A percentile compares a stretch with the other conserved stretches of the same genome.
Conservation (phyloP, 2,329 filamentous ascomycete species). For the Cercospora sp. region DNA sequence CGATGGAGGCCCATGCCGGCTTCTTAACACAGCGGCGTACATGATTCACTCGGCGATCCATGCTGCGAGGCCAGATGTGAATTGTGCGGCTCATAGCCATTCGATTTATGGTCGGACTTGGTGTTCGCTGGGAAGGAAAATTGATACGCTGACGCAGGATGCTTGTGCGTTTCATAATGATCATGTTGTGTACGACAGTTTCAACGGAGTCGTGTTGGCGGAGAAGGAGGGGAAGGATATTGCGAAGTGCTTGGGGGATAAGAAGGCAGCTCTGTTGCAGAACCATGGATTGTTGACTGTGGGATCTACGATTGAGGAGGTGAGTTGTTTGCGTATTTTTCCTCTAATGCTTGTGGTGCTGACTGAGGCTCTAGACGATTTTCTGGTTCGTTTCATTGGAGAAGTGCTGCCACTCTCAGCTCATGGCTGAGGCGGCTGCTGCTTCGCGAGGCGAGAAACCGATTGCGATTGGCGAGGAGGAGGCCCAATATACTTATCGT, state of each 20-base stretch:
- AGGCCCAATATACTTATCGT: conserved; percentile 68
- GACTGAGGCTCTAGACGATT: conserved; percentile 13
- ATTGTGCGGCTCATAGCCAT: conserved; percentile 50
- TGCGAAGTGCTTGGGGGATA: conserved; percentile 43
- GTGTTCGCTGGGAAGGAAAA: conserved; percentile 45
- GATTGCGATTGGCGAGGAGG: conserved; percentile 66
- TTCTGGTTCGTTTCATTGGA: conserved; percentile 48
- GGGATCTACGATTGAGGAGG: conserved; percentile 45
- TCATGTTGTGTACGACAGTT: conserved; percentile 46
- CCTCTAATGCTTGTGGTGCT: not conserved
- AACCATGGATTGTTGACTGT: conserved; percentile 51
- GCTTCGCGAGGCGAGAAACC: conserved; percentile 64
- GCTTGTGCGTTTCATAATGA: conserved; percentile 46
- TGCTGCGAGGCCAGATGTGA: conserved; percentile 47
- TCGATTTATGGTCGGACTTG: conserved; percentile 49
- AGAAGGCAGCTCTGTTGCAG: conserved; percentile 46
- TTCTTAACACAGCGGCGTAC: conserved; percentile 50
- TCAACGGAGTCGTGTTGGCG: conserved; percentile 51
- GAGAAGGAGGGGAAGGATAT: conserved; percentile 50
- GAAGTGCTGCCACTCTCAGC: conserved; percentile 45
- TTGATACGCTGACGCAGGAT: conserved; percentile 51
- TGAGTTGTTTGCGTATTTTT: not conserved
- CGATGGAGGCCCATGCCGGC: conserved; percentile 42
- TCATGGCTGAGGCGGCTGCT: conserved; percentile 60
- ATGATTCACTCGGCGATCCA: conserved; percentile 50